Percentiles rank a stretch among this genome's conserved stretches.
Evolutionary conservation across 129 eudicot species (phyloP).

Genomic region (Helichrysum umbraculigerum): DNA sequence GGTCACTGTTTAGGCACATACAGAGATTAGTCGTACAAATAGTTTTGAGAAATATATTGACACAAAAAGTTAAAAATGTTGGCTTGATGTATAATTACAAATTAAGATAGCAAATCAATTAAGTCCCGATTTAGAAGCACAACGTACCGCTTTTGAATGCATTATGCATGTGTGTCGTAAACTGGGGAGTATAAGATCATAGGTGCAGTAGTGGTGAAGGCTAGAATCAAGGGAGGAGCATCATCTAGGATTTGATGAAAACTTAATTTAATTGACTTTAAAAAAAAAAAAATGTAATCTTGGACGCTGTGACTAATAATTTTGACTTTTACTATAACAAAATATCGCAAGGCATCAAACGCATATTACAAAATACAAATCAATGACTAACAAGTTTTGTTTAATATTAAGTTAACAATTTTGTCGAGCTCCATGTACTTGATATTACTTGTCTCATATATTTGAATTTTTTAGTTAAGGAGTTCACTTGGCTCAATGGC

Average conservation of each 20-base stretch:
- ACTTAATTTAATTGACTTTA: constrained; percentile 29
- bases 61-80: not conserved
- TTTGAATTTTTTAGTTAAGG: constrained; percentile 22
- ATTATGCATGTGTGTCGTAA: constrained; percentile 39
- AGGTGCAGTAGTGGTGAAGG: constrained; percentile 24
- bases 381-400: constrained; percentile 13
- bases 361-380: constrained; percentile 29
- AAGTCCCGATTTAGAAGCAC: constrained; percentile 25
- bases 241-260: constrained; percentile 49
- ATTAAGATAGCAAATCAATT: constrained; percentile 9
- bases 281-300: constrained; percentile 13
- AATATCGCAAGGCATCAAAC: constrained; percentile 30
- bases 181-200: constrained; percentile 29
- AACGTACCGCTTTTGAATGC: constrained; percentile 31
- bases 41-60: not conserved
- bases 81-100: constrained; percentile 11
- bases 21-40: no score
- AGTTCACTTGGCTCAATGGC: constrained; percentile 77
- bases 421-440: constrained; percentile 64
- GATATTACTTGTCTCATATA: constrained; percentile 21
- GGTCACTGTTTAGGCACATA: not conserved
- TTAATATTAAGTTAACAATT: not conserved
- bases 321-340: constrained; percentile 27
- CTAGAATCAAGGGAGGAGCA: constrained; percentile 49
- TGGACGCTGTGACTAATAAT: constrained; percentile 27